Base-by-base conservation (phyloP, 805 yeast genomes). In the Candida succiphila region DNA sequence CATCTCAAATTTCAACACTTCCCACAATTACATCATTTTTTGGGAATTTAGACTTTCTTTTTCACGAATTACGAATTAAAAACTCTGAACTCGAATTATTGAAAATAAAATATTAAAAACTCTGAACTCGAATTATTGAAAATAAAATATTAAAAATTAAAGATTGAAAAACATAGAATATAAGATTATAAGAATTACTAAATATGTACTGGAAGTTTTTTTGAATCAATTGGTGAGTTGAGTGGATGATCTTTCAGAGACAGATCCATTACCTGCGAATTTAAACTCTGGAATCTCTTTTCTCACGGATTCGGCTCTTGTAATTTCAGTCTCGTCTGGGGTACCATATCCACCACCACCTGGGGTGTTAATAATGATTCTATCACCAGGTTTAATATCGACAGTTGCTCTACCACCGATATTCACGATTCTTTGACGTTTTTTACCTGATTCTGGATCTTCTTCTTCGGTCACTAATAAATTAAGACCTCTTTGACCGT, bases 261-360 rank as follows among this genome's bases (percentile, higher is more conserved):
- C 40, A 3, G 62, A 56, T 3, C 64, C 64, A 12, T 53, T 40
- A 22, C 50, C 58, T 18, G 45, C 37, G 32, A 38, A 37, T 22
- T 36, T 41, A 17, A 33, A 37, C 30, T 27, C 37, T 19, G 30
- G 37, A 32, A 23, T 26, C 31, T 18, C 37, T 30, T 40, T 45
- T 33, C 31, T 29, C 25, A 30, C 15, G 8, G 33, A 20, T 24
- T 21, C 9, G 18, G n/a, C 25, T 17, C 4, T 4, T 19, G 4
- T 12, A 13, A 5, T n/a, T 7, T 12, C 15, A 8, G 9, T 13
- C 4, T 32, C 30, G 8, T 30, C 43, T n/a, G 38, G 39, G 12
- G 29, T 33, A 24, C 94, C 94, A 53, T 65, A 83, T 0, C 87
- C 94, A 29, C 92, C 94, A 22, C 92, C 94, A 29, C 95, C 95